Conservation (phyloP, 305 asterid species). For the Plantago rigida region DNA sequence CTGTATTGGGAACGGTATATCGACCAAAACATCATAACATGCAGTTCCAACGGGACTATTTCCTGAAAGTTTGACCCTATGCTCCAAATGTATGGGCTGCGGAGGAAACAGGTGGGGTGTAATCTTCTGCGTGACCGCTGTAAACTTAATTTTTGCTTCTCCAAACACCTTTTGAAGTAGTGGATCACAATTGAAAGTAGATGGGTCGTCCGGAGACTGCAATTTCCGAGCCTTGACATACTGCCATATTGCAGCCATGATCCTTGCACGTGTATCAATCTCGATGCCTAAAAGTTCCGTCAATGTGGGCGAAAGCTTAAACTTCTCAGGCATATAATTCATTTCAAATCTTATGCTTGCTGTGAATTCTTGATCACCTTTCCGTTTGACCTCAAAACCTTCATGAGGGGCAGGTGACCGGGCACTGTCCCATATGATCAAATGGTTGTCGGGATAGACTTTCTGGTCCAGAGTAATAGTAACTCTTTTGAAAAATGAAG, state of each 20-base stretch:
- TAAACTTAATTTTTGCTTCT: conserved; percentile 62
- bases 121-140: conserved; percentile 68
- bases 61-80: conserved; percentile 83
- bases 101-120: conserved; percentile 71
- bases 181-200: conserved; percentile 77
- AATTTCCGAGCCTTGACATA: conserved; percentile 84
- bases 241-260: conserved; percentile 89
- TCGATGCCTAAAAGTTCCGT: conserved; percentile 82
- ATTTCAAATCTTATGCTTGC: conserved; percentile 70
- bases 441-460: conserved; percentile 76
- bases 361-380: conserved; percentile 85
- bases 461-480: conserved; percentile 81
- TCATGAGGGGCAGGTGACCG: conserved; percentile 83
- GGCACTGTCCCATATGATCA: conserved; percentile 77
- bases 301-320: conserved; percentile 66
- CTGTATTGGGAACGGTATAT: conserved; percentile 85
- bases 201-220: conserved; percentile 78
- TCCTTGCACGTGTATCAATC: conserved; percentile 85
- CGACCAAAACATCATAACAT: conserved; percentile 80
- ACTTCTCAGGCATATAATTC: conserved; percentile 84
- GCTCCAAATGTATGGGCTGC: conserved; percentile 88
- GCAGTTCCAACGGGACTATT: conserved; percentile 83
- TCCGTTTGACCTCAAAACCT: conserved; percentile 90
- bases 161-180: conserved; percentile 82
- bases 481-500: conserved; percentile 80